Conservation (phyloP, 306 rosid genomes). For the Cajanus cajan region DNA sequence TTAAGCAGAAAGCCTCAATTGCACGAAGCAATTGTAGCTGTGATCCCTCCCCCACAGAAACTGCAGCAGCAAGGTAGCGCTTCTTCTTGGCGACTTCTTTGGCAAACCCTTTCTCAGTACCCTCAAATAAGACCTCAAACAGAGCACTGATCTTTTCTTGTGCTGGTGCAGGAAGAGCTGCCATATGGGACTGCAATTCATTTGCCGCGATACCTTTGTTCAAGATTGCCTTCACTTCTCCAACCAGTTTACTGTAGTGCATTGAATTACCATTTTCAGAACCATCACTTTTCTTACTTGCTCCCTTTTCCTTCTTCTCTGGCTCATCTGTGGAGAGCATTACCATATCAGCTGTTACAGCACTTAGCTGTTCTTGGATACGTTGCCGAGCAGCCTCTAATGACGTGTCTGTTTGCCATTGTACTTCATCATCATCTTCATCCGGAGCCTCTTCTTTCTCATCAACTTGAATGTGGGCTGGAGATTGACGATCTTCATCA, state of each 20-base stretch:
- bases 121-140: background rate
- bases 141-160: slow-evolving; percentile 33
- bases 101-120: background rate
- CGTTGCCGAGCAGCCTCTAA: slow-evolving; percentile 44
- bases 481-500: background rate
- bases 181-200: slow-evolving; percentile 28
- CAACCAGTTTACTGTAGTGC: background rate
- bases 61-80: slow-evolving; percentile 30
- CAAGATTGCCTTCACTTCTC: slow-evolving; percentile 31
- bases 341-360: slow-evolving; percentile 24
- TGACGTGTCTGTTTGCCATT: slow-evolving; percentile 51
- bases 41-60: slow-evolving; percentile 29
- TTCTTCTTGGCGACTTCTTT: slow-evolving; percentile 33
- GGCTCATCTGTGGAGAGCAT: background rate
- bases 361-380: slow-evolving; percentile 41
- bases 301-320: slow-evolving; percentile 2
- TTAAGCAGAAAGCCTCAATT: slow-evolving; percentile 34
- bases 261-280: slow-evolving; percentile 26
- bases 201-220: slow-evolving; percentile 30
- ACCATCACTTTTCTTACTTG: background rate
- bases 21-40: slow-evolving; percentile 35
- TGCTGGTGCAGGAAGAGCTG: slow-evolving; percentile 23
- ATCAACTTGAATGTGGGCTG: background rate
- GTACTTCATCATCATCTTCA: slow-evolving; percentile 28
- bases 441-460: background rate